Conservation (phyloP, 306 rosid genomes). For the Cucurbita moschata region DNA sequence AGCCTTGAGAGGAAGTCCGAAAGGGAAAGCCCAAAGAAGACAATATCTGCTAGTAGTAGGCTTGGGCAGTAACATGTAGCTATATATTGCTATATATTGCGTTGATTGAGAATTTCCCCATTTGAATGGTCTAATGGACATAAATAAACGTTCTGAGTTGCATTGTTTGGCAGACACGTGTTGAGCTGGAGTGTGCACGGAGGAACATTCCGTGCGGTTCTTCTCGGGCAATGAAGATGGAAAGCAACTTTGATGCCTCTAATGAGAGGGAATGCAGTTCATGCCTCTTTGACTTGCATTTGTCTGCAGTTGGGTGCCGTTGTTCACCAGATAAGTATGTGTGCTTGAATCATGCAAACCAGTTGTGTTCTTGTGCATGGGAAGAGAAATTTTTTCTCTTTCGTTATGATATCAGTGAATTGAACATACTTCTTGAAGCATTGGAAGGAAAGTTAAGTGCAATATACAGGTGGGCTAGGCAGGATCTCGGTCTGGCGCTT, state of each 20-base stretch:
- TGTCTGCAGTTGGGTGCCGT: conserved; percentile 84
- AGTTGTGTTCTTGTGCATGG: conserved; percentile 73
- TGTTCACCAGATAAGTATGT: conserved; percentile 79
- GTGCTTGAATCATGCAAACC: conserved; percentile 92
- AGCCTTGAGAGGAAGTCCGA: no score
- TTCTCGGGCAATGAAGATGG: conserved; percentile 75
- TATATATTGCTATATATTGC: neutral
- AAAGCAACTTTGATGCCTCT: conserved; percentile 64
- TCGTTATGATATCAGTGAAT: conserved; percentile 75
- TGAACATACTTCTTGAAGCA: conserved; percentile 79
- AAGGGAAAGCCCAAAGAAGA: no score
- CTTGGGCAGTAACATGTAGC: neutral
- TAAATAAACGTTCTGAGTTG: neutral
- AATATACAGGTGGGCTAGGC: conserved; percentile 89
- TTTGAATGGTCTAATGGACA: neutral
- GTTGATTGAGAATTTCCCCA: neutral
- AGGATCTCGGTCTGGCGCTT: conserved; percentile 77
- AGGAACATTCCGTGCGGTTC: conserved; percentile 54
- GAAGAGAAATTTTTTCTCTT: conserved; percentile 71
- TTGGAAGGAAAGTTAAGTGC: conserved; percentile 96
- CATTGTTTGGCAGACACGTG: conserved; percentile 43
- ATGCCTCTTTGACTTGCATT: conserved; percentile 85
- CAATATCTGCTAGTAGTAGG: no score
- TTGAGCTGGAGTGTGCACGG: conserved; percentile 60
- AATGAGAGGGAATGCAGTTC: conserved; percentile 81